phyloP scores from a whole-genome alignment of 2,329 filamentous ascomycete genomes.

The Rhexocercosporidium sp. region DNA sequence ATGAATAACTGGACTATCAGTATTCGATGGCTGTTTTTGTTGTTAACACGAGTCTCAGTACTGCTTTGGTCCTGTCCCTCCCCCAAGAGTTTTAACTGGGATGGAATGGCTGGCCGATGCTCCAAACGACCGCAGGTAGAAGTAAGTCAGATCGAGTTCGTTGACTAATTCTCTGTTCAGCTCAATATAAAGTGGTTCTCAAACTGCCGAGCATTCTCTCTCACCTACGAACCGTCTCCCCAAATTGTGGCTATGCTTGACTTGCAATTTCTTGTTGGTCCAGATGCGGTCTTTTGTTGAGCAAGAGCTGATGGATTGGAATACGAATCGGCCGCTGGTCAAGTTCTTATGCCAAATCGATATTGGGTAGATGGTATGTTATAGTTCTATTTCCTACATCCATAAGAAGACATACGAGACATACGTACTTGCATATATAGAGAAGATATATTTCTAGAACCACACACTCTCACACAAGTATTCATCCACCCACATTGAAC shows the following conservation, averaged over 20 bases:
- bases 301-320: background rate
- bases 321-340: background rate
- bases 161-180: slow-evolving; percentile 1
- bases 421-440: background rate
- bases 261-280: background rate
- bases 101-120: background rate
- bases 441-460: background rate
- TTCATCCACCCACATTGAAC: slow-evolving; percentile 3
- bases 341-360: background rate
- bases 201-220: background rate
- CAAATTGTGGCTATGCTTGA: slow-evolving; percentile 6
- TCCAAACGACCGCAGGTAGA: background rate
- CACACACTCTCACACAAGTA: background rate
- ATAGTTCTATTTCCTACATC: background rate
- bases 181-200: background rate
- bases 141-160: background rate
- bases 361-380: background rate
- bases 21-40: background rate
- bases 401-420: background rate
- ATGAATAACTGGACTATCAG: background rate
- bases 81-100: background rate
- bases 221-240: background rate
- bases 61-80: background rate
- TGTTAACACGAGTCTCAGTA: background rate
- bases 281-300: slow-evolving; percentile 1